Evolutionary conservation across 2,329 filamentous ascomycete genomes (phyloP), one percentile per base, ranked within the genome.

Genomic region (Ophiocordyceps sinensis): DNA sequence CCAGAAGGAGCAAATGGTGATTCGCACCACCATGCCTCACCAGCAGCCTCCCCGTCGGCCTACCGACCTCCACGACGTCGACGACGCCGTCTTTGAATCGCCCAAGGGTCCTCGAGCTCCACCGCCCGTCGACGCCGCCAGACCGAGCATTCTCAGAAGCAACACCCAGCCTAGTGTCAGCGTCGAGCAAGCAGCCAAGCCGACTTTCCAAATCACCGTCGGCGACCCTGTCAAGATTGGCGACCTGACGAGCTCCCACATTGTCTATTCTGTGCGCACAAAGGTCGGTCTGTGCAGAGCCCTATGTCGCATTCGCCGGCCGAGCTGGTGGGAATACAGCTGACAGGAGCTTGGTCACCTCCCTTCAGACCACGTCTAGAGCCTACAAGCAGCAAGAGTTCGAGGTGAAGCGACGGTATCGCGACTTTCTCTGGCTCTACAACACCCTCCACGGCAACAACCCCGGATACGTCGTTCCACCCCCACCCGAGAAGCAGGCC

Each of bases 161-260:
- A 71, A 63, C 54, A 75, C 57, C 49, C 77, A 68, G 54, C 87
- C 88, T 15, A 94, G 88, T 57, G 77, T 95, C 49, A 93, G 83
- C 59, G 68, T 96, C 42, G 89, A 96, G 62, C 85, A 94, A 65
- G 91, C 91, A 37, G 81, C 89, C 28, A 94, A 94, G 63, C 91
- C 91, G 5, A 82, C 70, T 35, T 98, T 96, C 62, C 69, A 85
- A 39, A 96, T 98, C 53, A 79, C 74, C 3, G 91, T 98, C 19
- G 91, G 91, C 43, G 91, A 98, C 63, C 91, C 91, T 42, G 88
- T 95, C 64, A 98, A 96, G 67, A 89, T 98, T 50, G 91, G 91
- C 44, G 91, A 96, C 62, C 63, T 96, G 59, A 95, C 91, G 9
- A 94, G 85, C 61, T 94, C 88, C 47, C 91, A 98, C 61, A 98